A percentile compares a stretch with the other conserved stretches of the same genome.
phyloP scores from a whole-genome alignment of 768 basidiomycete species.

The Mycena rosella region DNA sequence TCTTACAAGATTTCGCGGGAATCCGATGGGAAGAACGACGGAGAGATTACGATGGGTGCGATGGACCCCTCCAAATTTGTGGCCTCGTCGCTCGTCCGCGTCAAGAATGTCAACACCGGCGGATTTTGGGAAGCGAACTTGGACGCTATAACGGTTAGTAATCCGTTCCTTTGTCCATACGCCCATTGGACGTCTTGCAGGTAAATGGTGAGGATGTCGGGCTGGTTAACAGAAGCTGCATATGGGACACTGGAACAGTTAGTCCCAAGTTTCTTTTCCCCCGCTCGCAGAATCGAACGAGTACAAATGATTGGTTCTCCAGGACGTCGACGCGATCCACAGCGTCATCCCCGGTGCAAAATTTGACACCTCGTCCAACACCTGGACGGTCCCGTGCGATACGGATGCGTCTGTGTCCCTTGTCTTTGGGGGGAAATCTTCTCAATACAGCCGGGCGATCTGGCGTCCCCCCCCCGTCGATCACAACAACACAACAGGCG shows the following conservation, averaged over 20 bases:
- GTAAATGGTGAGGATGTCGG: slow-evolving; percentile 59
- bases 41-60: slow-evolving; percentile 72
- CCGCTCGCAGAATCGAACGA: neutral
- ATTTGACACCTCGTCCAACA: slow-evolving; percentile 58
- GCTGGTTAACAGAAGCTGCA: slow-evolving; percentile 64
- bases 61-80: slow-evolving; percentile 69
- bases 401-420: slow-evolving; percentile 65
- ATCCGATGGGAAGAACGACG: slow-evolving; percentile 66
- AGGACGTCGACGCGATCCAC: slow-evolving; percentile 71
- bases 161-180: neutral
- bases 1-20: slow-evolving; percentile 80
- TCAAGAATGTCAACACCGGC: slow-evolving; percentile 61
- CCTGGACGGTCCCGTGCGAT: slow-evolving; percentile 77
- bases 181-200: slow-evolving; percentile 6
- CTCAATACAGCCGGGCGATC: slow-evolving; percentile 68
- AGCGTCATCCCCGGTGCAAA: slow-evolving; percentile 66
- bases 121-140: slow-evolving; percentile 79
- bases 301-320: neutral
- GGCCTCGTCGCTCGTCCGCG: slow-evolving; percentile 56
- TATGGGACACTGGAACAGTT: slow-evolving; percentile 60
- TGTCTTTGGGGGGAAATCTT: slow-evolving; percentile 70
- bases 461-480: slow-evolving; percentile 67
- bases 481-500: slow-evolving; percentile 59
- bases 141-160: slow-evolving; percentile 54
- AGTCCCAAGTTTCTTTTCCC: slow-evolving; percentile 12